These are phyloP conservation scores for Salix dunnii DNA, from an alignment of 345 rosid species.

Conservation along the genomic window DNA sequence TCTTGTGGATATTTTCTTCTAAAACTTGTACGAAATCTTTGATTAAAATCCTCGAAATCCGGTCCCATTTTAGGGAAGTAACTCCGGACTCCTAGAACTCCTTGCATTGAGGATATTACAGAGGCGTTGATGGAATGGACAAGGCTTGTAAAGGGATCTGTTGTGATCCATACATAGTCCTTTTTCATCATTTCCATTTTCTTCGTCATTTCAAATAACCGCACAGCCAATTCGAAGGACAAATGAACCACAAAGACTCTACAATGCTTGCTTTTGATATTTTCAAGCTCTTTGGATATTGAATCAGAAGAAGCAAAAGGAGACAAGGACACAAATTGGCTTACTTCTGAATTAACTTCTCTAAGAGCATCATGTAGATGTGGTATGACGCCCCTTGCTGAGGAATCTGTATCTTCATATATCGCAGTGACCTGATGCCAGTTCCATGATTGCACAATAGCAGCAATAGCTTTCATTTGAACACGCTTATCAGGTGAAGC, in stretches of 20 bases:
- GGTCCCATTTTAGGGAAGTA: background rate
- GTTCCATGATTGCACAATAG: constrained; percentile 17
- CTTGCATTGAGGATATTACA: constrained; percentile 24
- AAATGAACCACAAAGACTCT: constrained; percentile 35
- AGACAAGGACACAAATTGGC: constrained; percentile 10
- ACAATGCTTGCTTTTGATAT: constrained; percentile 2
- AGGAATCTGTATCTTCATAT: constrained; percentile 17
- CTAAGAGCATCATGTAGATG: constrained; percentile 13
- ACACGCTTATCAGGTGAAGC: constrained; percentile 14
- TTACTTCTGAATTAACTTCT: constrained; percentile 9
- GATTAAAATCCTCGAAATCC: background rate
- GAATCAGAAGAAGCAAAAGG: constrained; percentile 8
- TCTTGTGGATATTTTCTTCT: constrained; percentile 11
- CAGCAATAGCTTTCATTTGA: constrained; percentile 29
- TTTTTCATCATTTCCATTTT: constrained; percentile 28
- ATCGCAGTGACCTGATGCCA: constrained; percentile 16
- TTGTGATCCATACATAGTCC: constrained; percentile 36
- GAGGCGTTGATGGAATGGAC: constrained; percentile 13
- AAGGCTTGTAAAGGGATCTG: constrained; percentile 22
- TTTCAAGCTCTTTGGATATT: background rate
- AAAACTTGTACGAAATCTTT: constrained; percentile 17
- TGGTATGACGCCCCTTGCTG: constrained; percentile 1
- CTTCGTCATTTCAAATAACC: constrained; percentile 20
- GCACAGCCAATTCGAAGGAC: constrained; percentile 5
- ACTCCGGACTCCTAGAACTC: constrained; percentile 25